phyloP scores from a whole-genome alignment of 495 filamentous ascomycete species.

The Aspergillus hancockii region DNA sequence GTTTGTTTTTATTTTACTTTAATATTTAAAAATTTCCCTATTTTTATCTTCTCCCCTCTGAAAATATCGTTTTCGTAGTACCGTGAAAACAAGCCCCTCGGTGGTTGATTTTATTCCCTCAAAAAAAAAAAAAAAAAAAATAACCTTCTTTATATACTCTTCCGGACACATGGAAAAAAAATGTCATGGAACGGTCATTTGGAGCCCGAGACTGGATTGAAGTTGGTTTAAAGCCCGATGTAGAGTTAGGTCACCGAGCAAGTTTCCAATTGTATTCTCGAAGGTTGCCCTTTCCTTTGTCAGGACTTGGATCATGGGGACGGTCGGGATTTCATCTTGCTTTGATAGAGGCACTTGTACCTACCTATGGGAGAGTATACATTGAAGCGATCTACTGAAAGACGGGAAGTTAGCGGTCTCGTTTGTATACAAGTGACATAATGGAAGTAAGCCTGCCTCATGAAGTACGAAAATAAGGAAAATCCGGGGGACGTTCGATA shows the following conservation, averaged over 20 bases:
- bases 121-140: background rate
- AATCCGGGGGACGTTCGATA: background rate
- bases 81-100: background rate
- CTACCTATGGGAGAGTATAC: too few species aligned
- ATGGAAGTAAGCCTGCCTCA: too few species aligned
- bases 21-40: too few species aligned
- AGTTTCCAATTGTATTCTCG: slow-evolving; percentile 1
- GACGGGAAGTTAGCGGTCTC: too few species aligned
- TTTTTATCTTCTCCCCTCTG: background rate
- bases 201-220: background rate
- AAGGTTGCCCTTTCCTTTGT: background rate
- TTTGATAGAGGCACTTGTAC: background rate
- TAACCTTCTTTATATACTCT: background rate
- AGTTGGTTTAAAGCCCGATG: background rate
- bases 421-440: too few species aligned
- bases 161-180: background rate
- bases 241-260: background rate
- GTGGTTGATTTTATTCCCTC: background rate
- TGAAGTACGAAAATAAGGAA: background rate
- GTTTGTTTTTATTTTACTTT: background rate
- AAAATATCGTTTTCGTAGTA: background rate
- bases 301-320: background rate
- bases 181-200: background rate
- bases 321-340: background rate
- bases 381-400: too few species aligned